Conservation (phyloP, 495 filamentous ascomycete species). For the Staphylotrichum longicolle region DNA sequence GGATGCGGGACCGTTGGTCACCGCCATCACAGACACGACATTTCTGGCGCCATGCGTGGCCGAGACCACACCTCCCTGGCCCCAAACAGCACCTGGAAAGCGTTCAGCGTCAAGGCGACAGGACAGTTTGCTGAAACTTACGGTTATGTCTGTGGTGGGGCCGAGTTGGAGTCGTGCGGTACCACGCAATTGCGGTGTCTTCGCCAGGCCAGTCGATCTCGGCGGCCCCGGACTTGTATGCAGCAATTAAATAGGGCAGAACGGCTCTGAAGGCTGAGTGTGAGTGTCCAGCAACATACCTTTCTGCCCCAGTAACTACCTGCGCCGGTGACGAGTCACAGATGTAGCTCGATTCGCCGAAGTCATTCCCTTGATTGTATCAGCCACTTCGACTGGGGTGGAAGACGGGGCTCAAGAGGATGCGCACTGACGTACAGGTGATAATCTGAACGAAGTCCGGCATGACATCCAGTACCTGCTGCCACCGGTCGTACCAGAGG, state of each 20-base stretch:
- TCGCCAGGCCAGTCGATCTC: constrained; percentile 45
- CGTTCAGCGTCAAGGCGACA: not conserved
- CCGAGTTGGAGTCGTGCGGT: constrained; percentile 50
- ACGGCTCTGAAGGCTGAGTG: constrained; percentile 47
- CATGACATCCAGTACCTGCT: constrained; percentile 59
- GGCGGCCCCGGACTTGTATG: constrained; percentile 56
- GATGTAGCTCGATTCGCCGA: constrained; percentile 74
- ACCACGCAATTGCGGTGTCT: constrained; percentile 60
- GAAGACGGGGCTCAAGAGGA: not conserved
- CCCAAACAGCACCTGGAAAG: constrained; percentile 43
- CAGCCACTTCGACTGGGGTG: not conserved
- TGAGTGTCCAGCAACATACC: constrained; percentile 46
- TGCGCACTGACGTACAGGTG: constrained; percentile 29
- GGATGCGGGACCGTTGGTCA: constrained; percentile 33
- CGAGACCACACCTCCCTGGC: constrained; percentile 42
- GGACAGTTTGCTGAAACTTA: constrained; percentile 35
- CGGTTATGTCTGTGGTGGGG: constrained; percentile 35
- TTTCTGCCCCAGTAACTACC: constrained; percentile 49
- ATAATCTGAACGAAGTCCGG: constrained; percentile 65
- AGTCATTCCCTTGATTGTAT: constrained; percentile 66
- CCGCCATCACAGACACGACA: constrained; percentile 46
- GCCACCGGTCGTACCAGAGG: constrained; percentile 74
- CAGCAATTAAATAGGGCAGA: constrained; percentile 62
- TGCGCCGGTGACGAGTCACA: constrained; percentile 52
- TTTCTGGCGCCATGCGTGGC: constrained; percentile 45